Evolutionary conservation across 208 protist genomes (phyloP).

Genomic region (Leishmania amazonensis): DNA sequence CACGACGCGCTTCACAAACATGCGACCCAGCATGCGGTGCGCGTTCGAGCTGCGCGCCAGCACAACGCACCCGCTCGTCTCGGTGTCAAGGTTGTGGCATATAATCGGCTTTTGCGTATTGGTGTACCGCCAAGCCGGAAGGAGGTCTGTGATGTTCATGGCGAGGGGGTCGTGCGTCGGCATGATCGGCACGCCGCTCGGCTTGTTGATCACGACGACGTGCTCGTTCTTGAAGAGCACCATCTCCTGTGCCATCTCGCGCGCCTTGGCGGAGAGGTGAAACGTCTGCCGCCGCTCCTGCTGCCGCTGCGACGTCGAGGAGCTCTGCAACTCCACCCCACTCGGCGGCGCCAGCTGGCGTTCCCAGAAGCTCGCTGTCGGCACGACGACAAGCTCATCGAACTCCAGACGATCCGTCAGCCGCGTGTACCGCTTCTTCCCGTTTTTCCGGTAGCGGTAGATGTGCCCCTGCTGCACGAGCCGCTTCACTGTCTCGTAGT

Average conservation of each 20-base stretch:
- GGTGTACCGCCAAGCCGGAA: slow-evolving; percentile 90
- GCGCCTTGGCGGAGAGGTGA: slow-evolving; percentile 63
- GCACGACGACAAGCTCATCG: slow-evolving; percentile 89
- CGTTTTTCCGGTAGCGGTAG: slow-evolving; percentile 87
- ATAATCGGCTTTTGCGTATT: slow-evolving; percentile 76
- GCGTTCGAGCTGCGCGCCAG: slow-evolving; percentile 78
- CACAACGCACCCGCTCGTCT: slow-evolving; percentile 92
- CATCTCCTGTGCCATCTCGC: slow-evolving; percentile 88
- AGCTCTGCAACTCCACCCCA: slow-evolving; percentile 33
- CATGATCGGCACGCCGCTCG: slow-evolving; percentile 90
- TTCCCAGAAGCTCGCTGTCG: slow-evolving; percentile 66
- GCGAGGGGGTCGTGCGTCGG: slow-evolving; percentile 77
- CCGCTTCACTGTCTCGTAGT: slow-evolving; percentile 78
- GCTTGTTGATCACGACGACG: slow-evolving; percentile 95
- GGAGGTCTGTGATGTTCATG: slow-evolving; percentile 89
- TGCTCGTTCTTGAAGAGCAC: slow-evolving; percentile 95
- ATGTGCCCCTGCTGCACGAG: slow-evolving; percentile 89
- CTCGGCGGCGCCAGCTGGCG: slow-evolving; percentile 57
- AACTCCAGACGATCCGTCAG: slow-evolving; percentile 88
- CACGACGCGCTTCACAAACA: slow-evolving; percentile 90
- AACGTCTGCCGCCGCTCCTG: slow-evolving; percentile 30
- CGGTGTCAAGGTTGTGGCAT: slow-evolving; percentile 90
- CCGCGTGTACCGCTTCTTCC: slow-evolving; percentile 85
- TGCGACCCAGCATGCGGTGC: slow-evolving; percentile 87
- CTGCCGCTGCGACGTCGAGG: slow-evolving; percentile 1